These are phyloP conservation scores for Echites panduratus DNA, from an alignment of 257 asterid species.

Conservation along the genomic window DNA sequence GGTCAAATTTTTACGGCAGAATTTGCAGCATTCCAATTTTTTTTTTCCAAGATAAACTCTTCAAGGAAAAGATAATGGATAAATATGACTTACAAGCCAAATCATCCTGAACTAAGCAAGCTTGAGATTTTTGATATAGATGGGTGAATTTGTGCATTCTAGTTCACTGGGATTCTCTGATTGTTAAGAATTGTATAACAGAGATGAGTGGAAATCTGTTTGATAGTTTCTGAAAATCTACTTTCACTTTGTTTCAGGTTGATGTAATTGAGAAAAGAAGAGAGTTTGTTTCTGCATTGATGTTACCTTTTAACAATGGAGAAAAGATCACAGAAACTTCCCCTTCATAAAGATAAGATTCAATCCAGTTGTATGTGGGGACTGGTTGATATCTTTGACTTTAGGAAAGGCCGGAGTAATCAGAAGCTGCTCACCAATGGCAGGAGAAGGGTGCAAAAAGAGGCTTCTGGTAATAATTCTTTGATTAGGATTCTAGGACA, in stretches of 20 bases:
- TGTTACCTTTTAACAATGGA: constrained; percentile 30
- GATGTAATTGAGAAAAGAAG: not conserved
- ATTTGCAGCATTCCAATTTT: not conserved
- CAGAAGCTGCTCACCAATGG: constrained; percentile 41
- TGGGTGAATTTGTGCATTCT: not conserved
- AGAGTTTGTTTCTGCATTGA: constrained; percentile 10
- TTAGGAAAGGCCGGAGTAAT: constrained; percentile 28
- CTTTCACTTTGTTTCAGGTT: constrained; percentile 9
- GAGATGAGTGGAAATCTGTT: not conserved
- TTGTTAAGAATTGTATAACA: not conserved
- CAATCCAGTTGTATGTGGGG: constrained; percentile 54
- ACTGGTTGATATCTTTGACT: constrained; percentile 40
- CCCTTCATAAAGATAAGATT: constrained; percentile 24
- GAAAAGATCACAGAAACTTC: constrained; percentile 36
- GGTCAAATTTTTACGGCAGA: not conserved
- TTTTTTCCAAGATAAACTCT: constrained; percentile 6
- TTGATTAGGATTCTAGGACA: not conserved
- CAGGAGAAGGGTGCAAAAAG: constrained; percentile 26
- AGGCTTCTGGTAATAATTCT: constrained; percentile 28
- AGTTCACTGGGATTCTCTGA: not conserved
- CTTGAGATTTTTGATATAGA: not conserved
- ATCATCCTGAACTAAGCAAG: not conserved
- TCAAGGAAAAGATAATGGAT: constrained; percentile 18
- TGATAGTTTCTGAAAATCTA: not conserved
- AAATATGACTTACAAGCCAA: constrained; percentile 9